Percentiles rank a stretch among this genome's conserved stretches.
Conservation (phyloP, 108 stramenopile genomes). For the Pseudonitzschia pungens region DNA sequence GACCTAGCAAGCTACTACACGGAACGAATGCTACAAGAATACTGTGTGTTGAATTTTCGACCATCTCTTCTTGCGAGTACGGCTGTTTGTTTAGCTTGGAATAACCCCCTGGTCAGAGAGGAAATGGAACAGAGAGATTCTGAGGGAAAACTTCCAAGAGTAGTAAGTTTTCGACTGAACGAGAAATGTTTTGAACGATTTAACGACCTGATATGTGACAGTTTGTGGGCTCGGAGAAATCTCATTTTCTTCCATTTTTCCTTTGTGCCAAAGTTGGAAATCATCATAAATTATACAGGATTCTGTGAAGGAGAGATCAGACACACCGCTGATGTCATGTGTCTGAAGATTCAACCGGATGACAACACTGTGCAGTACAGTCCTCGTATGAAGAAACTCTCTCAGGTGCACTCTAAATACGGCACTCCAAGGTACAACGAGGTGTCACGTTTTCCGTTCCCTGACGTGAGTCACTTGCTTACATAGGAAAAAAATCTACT, state of each 20-base stretch:
- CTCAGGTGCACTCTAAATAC: conserved; percentile 72
- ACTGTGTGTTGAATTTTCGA: conserved; percentile 77
- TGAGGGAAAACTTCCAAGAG: conserved; percentile 3
- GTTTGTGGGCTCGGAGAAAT: background rate
- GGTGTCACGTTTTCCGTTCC: conserved; percentile 45
- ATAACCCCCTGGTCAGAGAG: conserved; percentile 32
- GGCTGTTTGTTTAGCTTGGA: conserved; percentile 87
- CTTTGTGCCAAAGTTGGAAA: conserved; percentile 46
- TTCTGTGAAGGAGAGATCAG: conserved; percentile 32
- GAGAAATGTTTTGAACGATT: background rate
- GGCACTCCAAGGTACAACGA: conserved; percentile 45
- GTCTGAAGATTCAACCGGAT: conserved; percentile 8
- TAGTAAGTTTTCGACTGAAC: conserved; percentile 13
- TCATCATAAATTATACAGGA: conserved; percentile 50
- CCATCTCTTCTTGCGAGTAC: conserved; percentile 88
- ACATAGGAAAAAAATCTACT: background rate
- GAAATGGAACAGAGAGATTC: background rate
- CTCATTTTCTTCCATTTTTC: conserved; percentile 6
- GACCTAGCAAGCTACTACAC: conserved; percentile 86
- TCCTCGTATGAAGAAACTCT: conserved; percentile 43
- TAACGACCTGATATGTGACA: background rate
- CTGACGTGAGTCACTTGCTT: conserved; percentile 16
- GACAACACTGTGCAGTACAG: background rate
- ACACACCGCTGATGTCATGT: conserved; percentile 30
- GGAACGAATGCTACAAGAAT: conserved; percentile 96